phyloP scores from a whole-genome alignment of 129 eudicot genomes.

The Lonicera japonica region DNA sequence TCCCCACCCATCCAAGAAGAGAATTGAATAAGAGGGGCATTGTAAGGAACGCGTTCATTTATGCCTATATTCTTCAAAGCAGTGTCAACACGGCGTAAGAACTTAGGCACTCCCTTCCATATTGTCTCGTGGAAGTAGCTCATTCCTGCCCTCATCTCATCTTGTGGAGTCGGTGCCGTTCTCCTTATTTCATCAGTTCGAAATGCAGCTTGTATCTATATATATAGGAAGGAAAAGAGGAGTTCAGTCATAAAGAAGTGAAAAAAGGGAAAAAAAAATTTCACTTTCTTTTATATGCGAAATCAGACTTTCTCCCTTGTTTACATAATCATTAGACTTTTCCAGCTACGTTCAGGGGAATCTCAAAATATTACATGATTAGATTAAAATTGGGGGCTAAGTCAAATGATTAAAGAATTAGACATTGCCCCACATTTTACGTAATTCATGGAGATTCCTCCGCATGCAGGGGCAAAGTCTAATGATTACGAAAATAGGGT shows the following conservation, averaged over 20 bases:
- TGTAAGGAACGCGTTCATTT: slow-evolving; percentile 76
- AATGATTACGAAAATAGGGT: too few species aligned
- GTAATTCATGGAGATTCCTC: too few species aligned
- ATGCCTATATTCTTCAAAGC: slow-evolving; percentile 84
- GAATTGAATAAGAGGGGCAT: slow-evolving; percentile 84
- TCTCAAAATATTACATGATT: too few species aligned
- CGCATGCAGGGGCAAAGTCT: too few species aligned
- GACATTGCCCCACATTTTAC: too few species aligned
- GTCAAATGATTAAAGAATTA: too few species aligned
- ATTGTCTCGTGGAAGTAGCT: slow-evolving; percentile 90
- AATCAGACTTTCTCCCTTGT: too few species aligned
- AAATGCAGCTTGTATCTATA: slow-evolving; percentile 89
- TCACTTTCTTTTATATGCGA: too few species aligned
- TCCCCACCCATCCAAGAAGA: slow-evolving; percentile 98
- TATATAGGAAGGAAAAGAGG: slow-evolving; percentile 6
- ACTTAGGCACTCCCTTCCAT: slow-evolving; percentile 89
- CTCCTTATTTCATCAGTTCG: slow-evolving; percentile 87
- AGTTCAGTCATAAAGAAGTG: neutral
- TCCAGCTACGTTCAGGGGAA: too few species aligned
- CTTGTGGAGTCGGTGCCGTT: slow-evolving; percentile 78
- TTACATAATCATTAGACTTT: too few species aligned
- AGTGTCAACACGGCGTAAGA: slow-evolving; percentile 78
- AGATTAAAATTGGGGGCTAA: too few species aligned
- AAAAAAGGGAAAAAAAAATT: too few species aligned
- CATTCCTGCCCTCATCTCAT: slow-evolving; percentile 95